A percentile compares a stretch with the other conserved stretches of the same genome.
Evolutionary conservation across 2,329 filamentous ascomycete species (phyloP).

Genomic region (Apiospora saccharicola): DNA sequence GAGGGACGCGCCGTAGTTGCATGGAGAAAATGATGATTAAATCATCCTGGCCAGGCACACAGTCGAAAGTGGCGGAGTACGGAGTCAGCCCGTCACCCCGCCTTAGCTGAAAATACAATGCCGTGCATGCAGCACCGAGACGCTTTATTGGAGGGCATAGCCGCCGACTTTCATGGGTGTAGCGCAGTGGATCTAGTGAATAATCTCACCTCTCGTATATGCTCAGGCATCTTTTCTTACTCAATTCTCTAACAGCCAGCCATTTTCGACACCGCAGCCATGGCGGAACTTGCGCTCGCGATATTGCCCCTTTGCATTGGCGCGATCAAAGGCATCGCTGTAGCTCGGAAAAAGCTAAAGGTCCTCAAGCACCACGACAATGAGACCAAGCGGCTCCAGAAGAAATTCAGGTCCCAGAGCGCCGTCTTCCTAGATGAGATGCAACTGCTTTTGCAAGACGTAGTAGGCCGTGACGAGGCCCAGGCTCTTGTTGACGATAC

Average conservation of each 20-base stretch:
- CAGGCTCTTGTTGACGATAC: conserved; percentile 27
- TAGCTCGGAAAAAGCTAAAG: conserved; percentile 29
- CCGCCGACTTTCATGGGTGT: background rate
- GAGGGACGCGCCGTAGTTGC: no score
- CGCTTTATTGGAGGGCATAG: conserved; percentile 6
- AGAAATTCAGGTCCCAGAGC: conserved; percentile 28
- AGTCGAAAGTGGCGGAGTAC: background rate
- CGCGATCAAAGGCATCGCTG: conserved; percentile 29
- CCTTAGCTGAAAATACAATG: background rate
- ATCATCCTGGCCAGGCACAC: background rate
- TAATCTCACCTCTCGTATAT: background rate
- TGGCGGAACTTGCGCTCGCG: conserved; percentile 32
- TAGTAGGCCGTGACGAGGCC: conserved; percentile 27
- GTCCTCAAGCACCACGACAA: conserved; percentile 29
- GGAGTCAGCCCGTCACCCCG: background rate
- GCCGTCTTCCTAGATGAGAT: conserved; percentile 31
- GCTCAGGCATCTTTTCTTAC: background rate
- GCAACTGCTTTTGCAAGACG: conserved; percentile 29
- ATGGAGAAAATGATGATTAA: background rate
- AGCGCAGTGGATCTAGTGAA: background rate
- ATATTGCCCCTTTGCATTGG: conserved; percentile 30
- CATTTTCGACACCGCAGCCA: conserved; percentile 7
- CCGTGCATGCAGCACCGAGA: background rate
- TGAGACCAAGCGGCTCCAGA: conserved; percentile 30
- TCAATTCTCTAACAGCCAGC: background rate